Base-by-base conservation (phyloP, 495 filamentous ascomycete genomes). In the Penicillium paxilli region DNA sequence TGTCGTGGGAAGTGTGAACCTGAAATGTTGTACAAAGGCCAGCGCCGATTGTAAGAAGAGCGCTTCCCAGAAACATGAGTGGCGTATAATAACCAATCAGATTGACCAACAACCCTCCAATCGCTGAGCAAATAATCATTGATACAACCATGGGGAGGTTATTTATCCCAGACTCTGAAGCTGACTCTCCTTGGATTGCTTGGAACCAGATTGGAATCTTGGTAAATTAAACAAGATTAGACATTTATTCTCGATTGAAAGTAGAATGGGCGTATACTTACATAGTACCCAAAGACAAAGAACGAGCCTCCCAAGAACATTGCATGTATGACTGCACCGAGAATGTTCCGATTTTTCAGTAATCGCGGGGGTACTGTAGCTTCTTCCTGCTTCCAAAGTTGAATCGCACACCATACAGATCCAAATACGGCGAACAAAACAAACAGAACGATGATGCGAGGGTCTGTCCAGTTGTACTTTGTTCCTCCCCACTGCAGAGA, bases 181-280 rank as follows among this genome's bases (percentile, higher is more conserved):
- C 89, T 1, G 75, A 77, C 1, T 79, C 81, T 38, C 80, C 82
- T 64, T 92, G 84, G 60, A 96, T 85, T 14, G 89, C 84, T 65
- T 96, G 92, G 75, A 96, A 96, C 87, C 88, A 96, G 58, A 93
- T 87, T 0, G 92, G 91, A 7, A 96, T 70, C 75, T 88, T 86
- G 10, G 10, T 32, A 1, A 1, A 14, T 32, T 32, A 33, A 47
- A 24, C 11, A 2, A 4, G 10, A 16, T 54, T 47, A 44, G 21
- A 12, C n/a, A n/a, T 9, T 32, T 32, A 12, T n/a, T 10, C 4
- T 38, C n/a, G n/a, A 17, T 1, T 38, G n/a, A 38, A 1, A 4
- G 3, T 38, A 2, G 16, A 3, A 2, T 10, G 10, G 14, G 17
- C 35, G n/a, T 3, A 25, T 1, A 65, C 67, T 62, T 50, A 75